A percentile compares a stretch with the other conserved stretches of the same genome.
Conservation (phyloP, 768 basidiomycete species). For the Suillus bovinus region DNA sequence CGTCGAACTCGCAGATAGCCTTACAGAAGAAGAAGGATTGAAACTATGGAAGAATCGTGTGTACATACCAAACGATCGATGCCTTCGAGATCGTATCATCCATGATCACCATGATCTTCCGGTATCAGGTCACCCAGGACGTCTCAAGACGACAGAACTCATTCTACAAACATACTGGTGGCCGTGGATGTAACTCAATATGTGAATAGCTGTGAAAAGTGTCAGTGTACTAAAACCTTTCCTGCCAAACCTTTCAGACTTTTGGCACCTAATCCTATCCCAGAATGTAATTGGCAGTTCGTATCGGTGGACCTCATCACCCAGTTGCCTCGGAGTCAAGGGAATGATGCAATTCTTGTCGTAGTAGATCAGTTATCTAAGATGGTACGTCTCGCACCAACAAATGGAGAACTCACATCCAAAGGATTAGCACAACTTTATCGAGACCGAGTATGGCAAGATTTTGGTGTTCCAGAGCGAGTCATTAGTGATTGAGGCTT, state of each 20-base stretch:
- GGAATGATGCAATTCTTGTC: background rate
- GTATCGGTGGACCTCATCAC: constrained; percentile 8
- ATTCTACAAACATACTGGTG: too few relatives aligned
- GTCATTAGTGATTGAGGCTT: constrained; percentile 31
- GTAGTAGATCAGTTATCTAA: constrained; percentile 9
- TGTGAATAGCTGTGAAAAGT: constrained; percentile 3
- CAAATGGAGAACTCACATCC: constrained; percentile 9
- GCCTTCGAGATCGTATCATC: too few relatives aligned
- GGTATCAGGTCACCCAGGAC: too few relatives aligned
- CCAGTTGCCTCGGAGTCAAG: background rate
- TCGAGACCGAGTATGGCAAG: constrained; percentile 25
- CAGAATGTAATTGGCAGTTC: background rate
- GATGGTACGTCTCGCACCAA: constrained; percentile 1
- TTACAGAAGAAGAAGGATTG: too few relatives aligned
- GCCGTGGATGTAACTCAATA: background rate
- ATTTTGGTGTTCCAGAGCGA: constrained; percentile 26
- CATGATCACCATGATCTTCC: too few relatives aligned
- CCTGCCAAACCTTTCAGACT: background rate
- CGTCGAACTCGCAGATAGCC: too few relatives aligned
- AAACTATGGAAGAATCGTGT: too few relatives aligned
- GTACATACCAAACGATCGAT: too few relatives aligned
- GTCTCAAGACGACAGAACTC: too few relatives aligned
- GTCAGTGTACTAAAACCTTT: constrained; percentile 4
- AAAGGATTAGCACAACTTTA: constrained; percentile 22
- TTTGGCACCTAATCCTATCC: constrained; percentile 3